phyloP scores from a whole-genome alignment of 768 basidiomycete genomes.

The Lentinus tigrinus region DNA sequence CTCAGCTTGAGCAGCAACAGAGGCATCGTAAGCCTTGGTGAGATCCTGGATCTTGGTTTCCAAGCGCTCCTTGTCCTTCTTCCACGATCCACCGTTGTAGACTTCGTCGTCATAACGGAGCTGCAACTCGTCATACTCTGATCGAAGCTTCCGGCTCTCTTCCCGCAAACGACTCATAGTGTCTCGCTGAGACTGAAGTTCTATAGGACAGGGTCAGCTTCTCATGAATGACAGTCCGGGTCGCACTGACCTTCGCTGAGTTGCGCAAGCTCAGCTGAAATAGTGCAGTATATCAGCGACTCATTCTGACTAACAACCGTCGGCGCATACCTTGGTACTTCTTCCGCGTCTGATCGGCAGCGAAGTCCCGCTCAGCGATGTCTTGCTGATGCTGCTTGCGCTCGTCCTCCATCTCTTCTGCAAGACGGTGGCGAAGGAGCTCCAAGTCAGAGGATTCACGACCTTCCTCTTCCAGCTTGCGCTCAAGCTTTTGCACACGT shows the following conservation, averaged over 20 bases:
- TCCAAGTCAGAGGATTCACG: constrained; percentile 65
- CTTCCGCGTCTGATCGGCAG: constrained; percentile 77
- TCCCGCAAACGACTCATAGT: constrained; percentile 73
- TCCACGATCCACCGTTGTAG: constrained; percentile 77
- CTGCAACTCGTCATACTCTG: constrained; percentile 75
- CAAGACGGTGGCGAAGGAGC: constrained; percentile 62
- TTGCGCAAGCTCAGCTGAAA: constrained; percentile 70
- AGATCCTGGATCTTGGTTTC: constrained; percentile 80
- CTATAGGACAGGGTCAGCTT: constrained; percentile 35
- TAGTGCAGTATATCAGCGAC: constrained; percentile 2
- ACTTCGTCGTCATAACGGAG: constrained; percentile 75
- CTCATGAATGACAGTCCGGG: neutral
- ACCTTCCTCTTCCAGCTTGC: constrained; percentile 65
- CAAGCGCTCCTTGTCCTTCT: constrained; percentile 84
- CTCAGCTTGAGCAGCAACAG: constrained; percentile 68
- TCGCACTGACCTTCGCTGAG: constrained; percentile 64
- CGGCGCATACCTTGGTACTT: constrained; percentile 70
- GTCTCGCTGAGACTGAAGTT: constrained; percentile 77
- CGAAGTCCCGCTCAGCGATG: constrained; percentile 75
- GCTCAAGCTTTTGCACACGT: constrained; percentile 57
- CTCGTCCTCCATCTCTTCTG: constrained; percentile 77
- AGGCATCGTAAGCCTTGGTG: constrained; percentile 72
- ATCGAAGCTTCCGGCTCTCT: constrained; percentile 75
- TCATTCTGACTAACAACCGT: neutral
- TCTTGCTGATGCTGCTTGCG: constrained; percentile 78